Evolutionary conservation across 768 basidiomycete genomes (phyloP).

Genomic region (Macrolepiota albuminosa): DNA sequence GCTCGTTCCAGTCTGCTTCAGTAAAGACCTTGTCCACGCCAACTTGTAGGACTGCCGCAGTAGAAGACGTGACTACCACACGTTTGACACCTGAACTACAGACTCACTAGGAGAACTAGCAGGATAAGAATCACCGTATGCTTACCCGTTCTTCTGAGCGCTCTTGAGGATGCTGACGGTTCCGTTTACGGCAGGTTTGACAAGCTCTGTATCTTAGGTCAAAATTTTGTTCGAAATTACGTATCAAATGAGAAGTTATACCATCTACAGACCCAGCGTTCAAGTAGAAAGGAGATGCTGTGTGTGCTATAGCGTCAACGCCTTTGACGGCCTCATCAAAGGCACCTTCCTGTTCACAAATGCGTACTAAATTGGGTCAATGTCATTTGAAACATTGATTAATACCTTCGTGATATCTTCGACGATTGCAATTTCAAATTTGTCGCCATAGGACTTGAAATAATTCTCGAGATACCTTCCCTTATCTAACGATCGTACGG

Average conservation of each 20-base stretch:
- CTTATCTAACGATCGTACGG: slow-evolving; percentile 22
- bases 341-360: slow-evolving; percentile 41
- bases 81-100: slow-evolving; percentile 38
- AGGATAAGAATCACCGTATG: background rate
- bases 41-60: slow-evolving; percentile 37
- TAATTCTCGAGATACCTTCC: slow-evolving; percentile 16
- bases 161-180: slow-evolving; percentile 60
- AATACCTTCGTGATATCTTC: slow-evolving; percentile 21
- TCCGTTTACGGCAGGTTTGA: slow-evolving; percentile 68
- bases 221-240: background rate
- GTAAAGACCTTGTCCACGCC: slow-evolving; percentile 26
- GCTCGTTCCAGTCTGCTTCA: slow-evolving; percentile 59
- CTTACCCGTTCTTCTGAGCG: slow-evolving; percentile 48
- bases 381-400: background rate
- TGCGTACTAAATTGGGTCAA: background rate
- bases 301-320: slow-evolving; percentile 60
- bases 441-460: slow-evolving; percentile 21
- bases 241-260: background rate
- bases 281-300: slow-evolving; percentile 53
- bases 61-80: slow-evolving; percentile 58
- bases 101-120: background rate
- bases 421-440: slow-evolving; percentile 22
- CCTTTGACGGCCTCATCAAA: slow-evolving; percentile 71
- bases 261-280: slow-evolving; percentile 33
- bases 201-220: slow-evolving; percentile 40